Evolutionary conservation across 441 rosid genomes (phyloP).

Genomic region (Pelargonium australe): DNA sequence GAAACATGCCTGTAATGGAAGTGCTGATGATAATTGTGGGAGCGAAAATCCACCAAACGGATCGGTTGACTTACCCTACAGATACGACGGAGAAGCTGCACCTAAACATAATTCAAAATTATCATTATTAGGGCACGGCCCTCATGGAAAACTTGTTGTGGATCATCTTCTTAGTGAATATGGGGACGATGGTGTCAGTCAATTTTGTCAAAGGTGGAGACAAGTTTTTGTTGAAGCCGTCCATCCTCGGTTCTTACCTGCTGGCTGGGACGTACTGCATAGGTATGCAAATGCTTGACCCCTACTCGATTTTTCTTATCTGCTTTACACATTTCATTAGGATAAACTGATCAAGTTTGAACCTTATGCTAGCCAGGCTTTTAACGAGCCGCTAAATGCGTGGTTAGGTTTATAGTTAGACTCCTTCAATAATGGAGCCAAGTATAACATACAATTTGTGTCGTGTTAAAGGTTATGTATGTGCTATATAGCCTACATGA

Average conservation of each 20-base stretch:
- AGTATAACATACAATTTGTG: no score
- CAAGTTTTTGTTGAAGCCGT: constrained; percentile 73
- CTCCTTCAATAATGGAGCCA: no score
- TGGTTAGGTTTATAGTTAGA: no score
- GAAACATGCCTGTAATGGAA: constrained; percentile 22
- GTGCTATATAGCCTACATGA: no score
- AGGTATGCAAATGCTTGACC: constrained; percentile 32
- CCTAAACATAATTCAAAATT: constrained; percentile 49
- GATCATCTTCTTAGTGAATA: constrained; percentile 49
- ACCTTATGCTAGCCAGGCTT: no score
- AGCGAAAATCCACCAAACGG: constrained; percentile 22
- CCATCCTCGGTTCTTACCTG: constrained; percentile 77
- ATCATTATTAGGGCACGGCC: constrained; percentile 91
- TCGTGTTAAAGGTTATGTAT: no score
- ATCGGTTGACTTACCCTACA: constrained; percentile 22
- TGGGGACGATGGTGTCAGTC: constrained; percentile 62
- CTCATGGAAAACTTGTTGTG: constrained; percentile 85
- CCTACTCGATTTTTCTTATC: neutral
- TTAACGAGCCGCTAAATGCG: no score
- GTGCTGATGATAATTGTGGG: constrained; percentile 26
- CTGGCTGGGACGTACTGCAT: constrained; percentile 85
- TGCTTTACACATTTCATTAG: neutral
- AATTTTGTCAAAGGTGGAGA: constrained; percentile 92
- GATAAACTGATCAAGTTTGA: neutral
- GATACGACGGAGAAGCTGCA: constrained; percentile 25